Percentiles rank a stretch among this genome's conserved stretches.
Conservation (phyloP, 495 filamentous ascomycete species). For the Aspergillus conjunctus region DNA sequence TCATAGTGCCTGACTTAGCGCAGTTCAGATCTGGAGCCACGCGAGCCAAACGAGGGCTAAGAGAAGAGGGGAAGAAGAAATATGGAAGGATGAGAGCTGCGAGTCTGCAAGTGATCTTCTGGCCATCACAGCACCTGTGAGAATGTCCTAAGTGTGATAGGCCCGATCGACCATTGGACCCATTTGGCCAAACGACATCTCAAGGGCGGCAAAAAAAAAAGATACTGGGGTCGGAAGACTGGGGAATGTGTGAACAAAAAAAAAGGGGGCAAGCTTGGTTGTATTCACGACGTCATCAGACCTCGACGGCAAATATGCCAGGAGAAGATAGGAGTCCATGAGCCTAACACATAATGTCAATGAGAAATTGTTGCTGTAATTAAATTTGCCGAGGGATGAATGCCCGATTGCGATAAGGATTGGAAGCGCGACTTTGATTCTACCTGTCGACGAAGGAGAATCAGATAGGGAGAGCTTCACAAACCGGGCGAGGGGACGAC, state of each 20-base stretch:
- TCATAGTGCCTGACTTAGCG: conserved; percentile 30
- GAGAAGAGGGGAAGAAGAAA: conserved; percentile 22
- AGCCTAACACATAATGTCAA: background rate
- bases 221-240: background rate
- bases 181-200: conserved; percentile 3
- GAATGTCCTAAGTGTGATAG: conserved; percentile 14
- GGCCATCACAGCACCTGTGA: conserved; percentile 17
- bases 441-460: background rate
- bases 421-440: background rate
- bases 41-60: conserved; percentile 25
- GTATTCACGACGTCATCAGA: conserved; percentile 31
- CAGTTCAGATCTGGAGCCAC: conserved; percentile 29
- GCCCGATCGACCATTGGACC: conserved; percentile 11
- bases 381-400: background rate
- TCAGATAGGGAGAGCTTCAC: background rate
- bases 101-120: conserved; percentile 32
- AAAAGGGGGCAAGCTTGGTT: background rate
- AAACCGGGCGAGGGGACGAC: background rate
- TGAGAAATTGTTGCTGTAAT: background rate
- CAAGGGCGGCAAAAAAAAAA: background rate
- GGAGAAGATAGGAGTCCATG: conserved; percentile 7
- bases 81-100: conserved; percentile 27
- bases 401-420: background rate
- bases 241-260: background rate
- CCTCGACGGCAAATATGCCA: conserved; percentile 25